Conservation (phyloP, 2,329 filamentous ascomycete genomes). For the Fusarium multiceps region DNA sequence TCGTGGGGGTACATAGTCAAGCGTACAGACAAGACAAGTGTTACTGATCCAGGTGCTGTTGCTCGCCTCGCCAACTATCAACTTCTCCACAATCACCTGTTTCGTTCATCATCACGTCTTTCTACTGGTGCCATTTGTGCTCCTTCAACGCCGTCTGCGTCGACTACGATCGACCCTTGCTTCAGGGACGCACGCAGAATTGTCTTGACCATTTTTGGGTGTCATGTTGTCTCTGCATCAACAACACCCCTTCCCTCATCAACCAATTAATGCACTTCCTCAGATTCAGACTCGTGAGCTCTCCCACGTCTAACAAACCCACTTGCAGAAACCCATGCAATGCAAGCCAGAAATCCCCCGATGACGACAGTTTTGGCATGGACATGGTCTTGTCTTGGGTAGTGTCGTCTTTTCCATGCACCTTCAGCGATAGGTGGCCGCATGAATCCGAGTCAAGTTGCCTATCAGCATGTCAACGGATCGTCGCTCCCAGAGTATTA, state of each 20-base stretch:
- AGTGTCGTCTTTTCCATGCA: conserved; percentile 20
- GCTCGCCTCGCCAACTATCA: conserved; percentile 23
- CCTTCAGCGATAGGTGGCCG: conserved; percentile 4
- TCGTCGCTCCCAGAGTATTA: conserved; percentile 5
- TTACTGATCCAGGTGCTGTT: conserved; percentile 21
- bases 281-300: conserved; percentile 33
- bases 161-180: conserved; percentile 32
- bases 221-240: conserved; percentile 35
- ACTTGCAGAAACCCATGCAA: conserved; percentile 37
- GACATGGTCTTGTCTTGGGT: conserved; percentile 23
- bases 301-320: conserved; percentile 24
- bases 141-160: conserved; percentile 25
- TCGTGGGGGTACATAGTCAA: conserved; percentile 37
- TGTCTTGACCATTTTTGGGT: conserved; percentile 16
- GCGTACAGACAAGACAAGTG: background rate
- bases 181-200: conserved; percentile 26
- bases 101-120: conserved; percentile 16
- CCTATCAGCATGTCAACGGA: conserved; percentile 19
- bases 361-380: conserved; percentile 41
- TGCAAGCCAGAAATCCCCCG: conserved; percentile 32
- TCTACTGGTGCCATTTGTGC: conserved; percentile 26
- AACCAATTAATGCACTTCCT: conserved; percentile 28
- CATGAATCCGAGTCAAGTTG: conserved; percentile 29
- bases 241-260: conserved; percentile 27
- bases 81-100: conserved; percentile 41